Conservation (phyloP, 2,329 filamentous ascomycete species). For the Colletotrichum tanaceti region DNA sequence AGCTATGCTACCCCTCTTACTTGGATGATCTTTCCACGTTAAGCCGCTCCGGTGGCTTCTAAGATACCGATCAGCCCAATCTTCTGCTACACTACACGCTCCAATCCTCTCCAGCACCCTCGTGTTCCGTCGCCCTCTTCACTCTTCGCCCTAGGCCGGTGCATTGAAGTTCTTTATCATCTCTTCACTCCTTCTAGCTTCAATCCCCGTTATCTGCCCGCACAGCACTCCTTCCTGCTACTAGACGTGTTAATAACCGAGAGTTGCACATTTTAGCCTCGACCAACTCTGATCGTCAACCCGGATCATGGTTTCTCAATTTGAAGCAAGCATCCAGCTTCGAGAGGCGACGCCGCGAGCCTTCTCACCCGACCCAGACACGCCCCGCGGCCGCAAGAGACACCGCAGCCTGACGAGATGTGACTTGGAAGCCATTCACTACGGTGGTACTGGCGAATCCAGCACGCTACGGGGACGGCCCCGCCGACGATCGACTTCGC, state of each 20-base stretch:
- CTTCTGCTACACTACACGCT: constrained; percentile 19
- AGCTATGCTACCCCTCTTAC: constrained; percentile 3
- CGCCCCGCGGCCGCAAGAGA: constrained; percentile 53
- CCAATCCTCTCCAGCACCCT: constrained; percentile 22
- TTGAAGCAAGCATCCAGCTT: constrained; percentile 24
- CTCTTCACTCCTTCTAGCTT: constrained; percentile 26
- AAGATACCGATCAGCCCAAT: constrained; percentile 34
- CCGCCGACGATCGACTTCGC: constrained; percentile 54
- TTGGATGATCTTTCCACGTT: constrained; percentile 24
- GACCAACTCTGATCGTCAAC: neutral
- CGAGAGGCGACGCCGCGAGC: constrained; percentile 25
- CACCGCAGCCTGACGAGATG: constrained; percentile 53
- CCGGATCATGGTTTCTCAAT: constrained; percentile 23
- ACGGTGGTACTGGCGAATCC: constrained; percentile 55
- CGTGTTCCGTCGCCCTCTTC: constrained; percentile 4
- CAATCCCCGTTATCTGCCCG: neutral
- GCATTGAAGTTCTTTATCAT: constrained; percentile 20
- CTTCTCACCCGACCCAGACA: constrained; percentile 38
- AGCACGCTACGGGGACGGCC: constrained; percentile 58
- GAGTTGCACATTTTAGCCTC: constrained; percentile 3
- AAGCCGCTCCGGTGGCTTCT: constrained; percentile 20
- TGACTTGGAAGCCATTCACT: constrained; percentile 48
- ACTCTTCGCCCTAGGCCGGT: constrained; percentile 2
- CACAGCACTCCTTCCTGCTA: constrained; percentile 9
- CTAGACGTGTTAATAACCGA: constrained; percentile 2